Evolutionary conservation across 495 filamentous ascomycete species (phyloP), one percentile per base, ranked within the genome.

Genomic region (Tetracladium marchalianum): DNA sequence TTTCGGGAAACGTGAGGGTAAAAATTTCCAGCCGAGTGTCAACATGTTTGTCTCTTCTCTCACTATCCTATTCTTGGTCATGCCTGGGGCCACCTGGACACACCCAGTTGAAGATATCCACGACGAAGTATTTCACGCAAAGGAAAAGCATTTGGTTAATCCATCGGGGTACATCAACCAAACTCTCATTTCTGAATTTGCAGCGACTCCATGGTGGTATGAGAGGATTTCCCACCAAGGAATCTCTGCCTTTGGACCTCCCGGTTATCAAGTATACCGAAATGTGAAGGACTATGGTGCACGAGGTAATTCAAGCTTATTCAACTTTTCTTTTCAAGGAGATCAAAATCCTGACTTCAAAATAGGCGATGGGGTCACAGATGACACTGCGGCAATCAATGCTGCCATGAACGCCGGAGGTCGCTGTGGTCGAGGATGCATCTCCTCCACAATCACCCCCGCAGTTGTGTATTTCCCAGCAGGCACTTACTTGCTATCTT

Each of bases 341-440:
- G 58, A 70, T 15, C 75, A 71, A 9, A 75, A 80, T 50, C 75
- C 80, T 47, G 78, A 76, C 16, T 70, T 56, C 44, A 31, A 76
- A 57, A 81, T 78, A 64, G 90, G 90, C 57, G 88, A 85, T 60
- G 82, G 82, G n/a, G 54, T 58, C n/a, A 76, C 80, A 15, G 82
- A 87, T 48, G 82, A 85, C 51, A 83, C 80, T 5, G 71, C 67
- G 0, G 75, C 70, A 10, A 72, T 97, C 58, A 87, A 97, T 59
- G 67, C 71, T 11, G 62, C 79, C 4, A 79, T 80, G 31, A 65
- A 62, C 19, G 65, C 59, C 43, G 76, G 76, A 11, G 61, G 63
- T 35, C 70, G 77, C 8, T 80, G 68, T 56, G 70, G 62, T 41
- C 66, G 62, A 18, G 50, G 64, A 15, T 48, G 49, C 32, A 64